A percentile compares a stretch with the other conserved stretches of the same genome.
Evolutionary conservation across 2,329 filamentous ascomycete genomes (phyloP).

Genomic region (Alternaria longipes): DNA sequence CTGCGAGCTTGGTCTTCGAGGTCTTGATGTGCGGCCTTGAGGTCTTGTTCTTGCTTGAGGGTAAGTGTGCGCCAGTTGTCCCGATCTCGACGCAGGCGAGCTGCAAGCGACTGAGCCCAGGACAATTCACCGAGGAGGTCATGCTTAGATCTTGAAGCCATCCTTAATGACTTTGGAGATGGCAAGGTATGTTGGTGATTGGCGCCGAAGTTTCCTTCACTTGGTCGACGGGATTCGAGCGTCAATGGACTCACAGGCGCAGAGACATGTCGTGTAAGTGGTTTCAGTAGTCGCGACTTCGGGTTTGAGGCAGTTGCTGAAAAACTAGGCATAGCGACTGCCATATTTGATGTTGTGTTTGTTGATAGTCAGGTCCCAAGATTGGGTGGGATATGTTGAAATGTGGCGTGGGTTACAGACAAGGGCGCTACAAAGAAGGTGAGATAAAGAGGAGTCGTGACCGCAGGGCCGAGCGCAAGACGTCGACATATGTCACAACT

Average conservation of each 20-base stretch:
- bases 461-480: neutral
- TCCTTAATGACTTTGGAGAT: neutral
- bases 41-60: slow-evolving; percentile 8
- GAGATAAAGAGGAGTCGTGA: slow-evolving; percentile 2
- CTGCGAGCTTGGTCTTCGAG: slow-evolving; percentile 5
- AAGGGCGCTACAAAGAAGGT: neutral
- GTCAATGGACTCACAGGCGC: slow-evolving; percentile 6
- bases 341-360: neutral
- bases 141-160: neutral
- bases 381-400: neutral
- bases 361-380: neutral
- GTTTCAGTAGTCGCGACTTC: slow-evolving; percentile 2
- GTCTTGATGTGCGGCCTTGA: neutral
- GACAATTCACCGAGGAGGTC: slow-evolving; percentile 10
- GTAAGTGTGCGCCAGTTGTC: slow-evolving; percentile 14
- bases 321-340: neutral
- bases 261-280: slow-evolving; percentile 17
- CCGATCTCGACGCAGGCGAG: slow-evolving; percentile 16
- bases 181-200: neutral
- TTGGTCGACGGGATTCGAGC: neutral
- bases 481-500: neutral
- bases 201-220: neutral
- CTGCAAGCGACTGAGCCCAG: slow-evolving; percentile 6
- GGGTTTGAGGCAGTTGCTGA: neutral
- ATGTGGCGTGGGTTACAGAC: neutral